These are phyloP conservation scores for Rubus parviflorus DNA, from an alignment of 306 rosid species.

Conservation along the genomic window DNA sequence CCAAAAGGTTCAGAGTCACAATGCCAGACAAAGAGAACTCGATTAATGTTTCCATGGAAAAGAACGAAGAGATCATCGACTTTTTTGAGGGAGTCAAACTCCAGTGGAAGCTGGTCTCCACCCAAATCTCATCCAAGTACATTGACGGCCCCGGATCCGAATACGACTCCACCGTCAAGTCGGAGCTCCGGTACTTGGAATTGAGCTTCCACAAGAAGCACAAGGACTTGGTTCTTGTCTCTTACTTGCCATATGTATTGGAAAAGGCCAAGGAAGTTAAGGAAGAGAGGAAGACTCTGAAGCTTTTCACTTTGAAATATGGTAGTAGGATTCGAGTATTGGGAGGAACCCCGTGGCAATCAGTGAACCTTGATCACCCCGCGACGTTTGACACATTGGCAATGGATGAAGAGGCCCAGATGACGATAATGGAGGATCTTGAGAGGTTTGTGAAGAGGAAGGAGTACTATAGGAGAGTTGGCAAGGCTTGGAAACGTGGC, in stretches of 20 bases:
- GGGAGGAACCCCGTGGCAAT: constrained; percentile 29
- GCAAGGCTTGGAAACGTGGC: constrained; percentile 33
- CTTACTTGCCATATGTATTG: constrained; percentile 33
- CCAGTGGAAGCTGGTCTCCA: constrained; percentile 32
- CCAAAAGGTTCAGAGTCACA: constrained; percentile 27
- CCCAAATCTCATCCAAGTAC: constrained; percentile 1
- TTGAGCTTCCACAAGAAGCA: constrained; percentile 30
- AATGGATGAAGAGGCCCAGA: constrained; percentile 23
- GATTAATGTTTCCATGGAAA: constrained; percentile 14
- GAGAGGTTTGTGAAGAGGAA: constrained; percentile 27
- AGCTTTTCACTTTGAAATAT: constrained; percentile 25
- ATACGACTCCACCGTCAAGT: not conserved
- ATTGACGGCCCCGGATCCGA: constrained; percentile 1
- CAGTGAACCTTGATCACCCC: constrained; percentile 24
- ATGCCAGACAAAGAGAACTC: constrained; percentile 24
- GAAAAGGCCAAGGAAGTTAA: constrained; percentile 32
- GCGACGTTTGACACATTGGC: constrained; percentile 27
- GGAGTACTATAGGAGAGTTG: constrained; percentile 28
- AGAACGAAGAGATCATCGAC: constrained; percentile 34
- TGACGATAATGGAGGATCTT: constrained; percentile 25
- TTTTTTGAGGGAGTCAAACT: constrained; percentile 25
- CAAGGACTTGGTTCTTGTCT: constrained; percentile 23
- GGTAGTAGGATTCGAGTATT: not conserved
- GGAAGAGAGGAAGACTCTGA: constrained; percentile 29
- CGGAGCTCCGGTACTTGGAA: constrained; percentile 24